These are phyloP conservation scores for Hydnomerulius pinastri DNA, from an alignment of 768 basidiomycete genomes.

Conservation along the genomic window DNA sequence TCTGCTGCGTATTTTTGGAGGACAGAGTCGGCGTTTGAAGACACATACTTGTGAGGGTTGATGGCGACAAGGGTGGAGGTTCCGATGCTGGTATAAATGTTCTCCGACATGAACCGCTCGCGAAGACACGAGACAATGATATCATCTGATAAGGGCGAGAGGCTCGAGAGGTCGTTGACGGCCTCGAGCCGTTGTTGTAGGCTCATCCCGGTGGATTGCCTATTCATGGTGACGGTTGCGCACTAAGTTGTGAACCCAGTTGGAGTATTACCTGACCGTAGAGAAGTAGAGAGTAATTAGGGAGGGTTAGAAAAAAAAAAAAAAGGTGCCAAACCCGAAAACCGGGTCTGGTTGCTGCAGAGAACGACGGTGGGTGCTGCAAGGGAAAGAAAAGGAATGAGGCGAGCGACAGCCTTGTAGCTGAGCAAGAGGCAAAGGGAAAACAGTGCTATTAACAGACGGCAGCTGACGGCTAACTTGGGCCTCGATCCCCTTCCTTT, in stretches of 20 bases:
- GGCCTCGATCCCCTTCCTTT: constrained; percentile 5
- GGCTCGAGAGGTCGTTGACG: constrained; percentile 65
- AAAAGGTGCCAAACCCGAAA: constrained; percentile 2
- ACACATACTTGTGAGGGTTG: constrained; percentile 91
- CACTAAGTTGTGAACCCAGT: not conserved
- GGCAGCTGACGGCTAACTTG: constrained; percentile 29
- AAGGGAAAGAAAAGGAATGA: constrained; percentile 20
- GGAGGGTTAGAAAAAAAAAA: not conserved
- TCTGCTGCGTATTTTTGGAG: constrained; percentile 86
- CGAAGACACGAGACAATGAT: constrained; percentile 82
- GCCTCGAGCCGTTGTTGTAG: constrained; percentile 73
- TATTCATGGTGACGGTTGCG: constrained; percentile 32
- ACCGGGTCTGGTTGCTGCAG: too few species aligned
- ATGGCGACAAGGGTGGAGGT: constrained; percentile 77
- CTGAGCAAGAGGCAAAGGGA: constrained; percentile 17
- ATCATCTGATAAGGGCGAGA: constrained; percentile 77
- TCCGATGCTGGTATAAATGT: constrained; percentile 76
- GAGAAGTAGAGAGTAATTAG: not conserved
- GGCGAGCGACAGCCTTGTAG: constrained; percentile 13
- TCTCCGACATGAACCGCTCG: constrained; percentile 84
- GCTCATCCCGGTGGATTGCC: constrained; percentile 46
- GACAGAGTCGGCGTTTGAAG: constrained; percentile 80
- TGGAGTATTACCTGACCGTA: constrained; percentile 1
- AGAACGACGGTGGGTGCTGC: constrained; percentile 1
- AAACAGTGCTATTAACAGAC: constrained; percentile 24